Conservation (phyloP, 306 rosid species). For the Cucurbita argyrosperma region DNA sequence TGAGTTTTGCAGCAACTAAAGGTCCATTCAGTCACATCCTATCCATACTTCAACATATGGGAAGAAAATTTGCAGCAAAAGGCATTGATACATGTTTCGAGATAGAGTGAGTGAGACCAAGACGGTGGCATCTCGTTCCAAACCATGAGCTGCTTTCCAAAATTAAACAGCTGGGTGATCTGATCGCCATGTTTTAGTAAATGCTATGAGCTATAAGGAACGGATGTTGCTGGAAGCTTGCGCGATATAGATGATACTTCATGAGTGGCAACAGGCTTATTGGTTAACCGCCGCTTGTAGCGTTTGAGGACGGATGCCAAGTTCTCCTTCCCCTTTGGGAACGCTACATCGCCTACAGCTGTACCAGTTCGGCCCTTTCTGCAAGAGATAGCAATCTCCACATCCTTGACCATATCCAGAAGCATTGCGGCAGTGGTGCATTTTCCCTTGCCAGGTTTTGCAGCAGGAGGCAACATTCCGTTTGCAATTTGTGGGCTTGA, state of each 20-base stretch:
- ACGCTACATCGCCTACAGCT: conserved; percentile 91
- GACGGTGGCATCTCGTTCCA: conserved; percentile 9
- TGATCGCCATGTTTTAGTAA: background rate
- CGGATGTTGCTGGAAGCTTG: conserved; percentile 29
- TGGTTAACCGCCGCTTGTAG: conserved; percentile 67
- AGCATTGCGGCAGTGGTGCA: conserved; percentile 48
- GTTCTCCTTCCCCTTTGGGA: conserved; percentile 86
- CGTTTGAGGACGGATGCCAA: conserved; percentile 89
- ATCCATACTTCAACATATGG: conserved; percentile 31
- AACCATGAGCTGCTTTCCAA: conserved; percentile 27
- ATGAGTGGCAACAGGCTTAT: conserved; percentile 28
- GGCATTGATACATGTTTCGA: conserved; percentile 25
- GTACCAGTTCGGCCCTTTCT: conserved; percentile 91
- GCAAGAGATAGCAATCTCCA: conserved; percentile 60
- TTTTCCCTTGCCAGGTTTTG: conserved; percentile 70
- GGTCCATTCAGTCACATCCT: conserved; percentile 28
- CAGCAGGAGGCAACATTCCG: conserved; percentile 73
- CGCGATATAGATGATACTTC: conserved; percentile 27
- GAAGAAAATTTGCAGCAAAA: conserved; percentile 30
- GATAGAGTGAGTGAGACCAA: conserved; percentile 6
- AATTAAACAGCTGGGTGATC: conserved; percentile 17
- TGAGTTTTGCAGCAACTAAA: conserved; percentile 42
- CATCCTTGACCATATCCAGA: conserved; percentile 69
- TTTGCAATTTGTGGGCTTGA: conserved; percentile 54
- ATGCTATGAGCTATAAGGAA: conserved; percentile 32